These are phyloP conservation scores for Rhododendron vialii DNA, from an alignment of 148 eudicot species.

Conservation along the genomic window DNA sequence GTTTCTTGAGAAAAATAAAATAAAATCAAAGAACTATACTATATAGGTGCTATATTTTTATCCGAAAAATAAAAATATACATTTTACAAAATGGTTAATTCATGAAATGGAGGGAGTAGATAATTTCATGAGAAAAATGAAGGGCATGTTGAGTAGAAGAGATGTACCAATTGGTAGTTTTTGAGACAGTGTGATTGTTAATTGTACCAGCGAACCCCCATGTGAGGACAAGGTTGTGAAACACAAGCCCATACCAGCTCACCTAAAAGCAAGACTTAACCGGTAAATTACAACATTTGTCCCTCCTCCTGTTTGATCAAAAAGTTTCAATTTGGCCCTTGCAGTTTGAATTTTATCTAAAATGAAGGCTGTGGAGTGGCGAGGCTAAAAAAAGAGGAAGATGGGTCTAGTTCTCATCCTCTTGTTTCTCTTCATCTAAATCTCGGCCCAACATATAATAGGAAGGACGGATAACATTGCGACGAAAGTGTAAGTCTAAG, in stretches of 20 bases:
- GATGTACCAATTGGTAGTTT: background rate
- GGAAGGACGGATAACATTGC: background rate
- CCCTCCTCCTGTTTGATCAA: background rate
- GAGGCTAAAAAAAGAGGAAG: background rate
- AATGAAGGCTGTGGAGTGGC: background rate
- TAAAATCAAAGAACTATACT: background rate
- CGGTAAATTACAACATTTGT: background rate
- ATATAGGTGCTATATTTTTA: background rate
- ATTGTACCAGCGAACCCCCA: conserved; percentile 19
- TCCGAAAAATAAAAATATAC: too few relatives aligned
- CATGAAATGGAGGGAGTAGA: background rate
- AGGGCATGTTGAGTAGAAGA: background rate
- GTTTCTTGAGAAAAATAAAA: background rate
- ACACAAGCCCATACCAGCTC: background rate
- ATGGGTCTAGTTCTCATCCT: background rate
- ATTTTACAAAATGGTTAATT: background rate
- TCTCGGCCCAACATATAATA: background rate
- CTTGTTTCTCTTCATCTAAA: background rate
- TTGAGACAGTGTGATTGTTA: background rate
- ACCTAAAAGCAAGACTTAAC: background rate
- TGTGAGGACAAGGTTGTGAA: conserved; percentile 3
- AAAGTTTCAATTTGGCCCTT: background rate
- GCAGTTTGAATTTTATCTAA: background rate
- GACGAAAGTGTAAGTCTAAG: background rate
- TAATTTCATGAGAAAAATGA: background rate